Evolutionary conservation across 192 early-diverging fungal species (phyloP).

Genomic region (Gaertneriomyces sp.): DNA sequence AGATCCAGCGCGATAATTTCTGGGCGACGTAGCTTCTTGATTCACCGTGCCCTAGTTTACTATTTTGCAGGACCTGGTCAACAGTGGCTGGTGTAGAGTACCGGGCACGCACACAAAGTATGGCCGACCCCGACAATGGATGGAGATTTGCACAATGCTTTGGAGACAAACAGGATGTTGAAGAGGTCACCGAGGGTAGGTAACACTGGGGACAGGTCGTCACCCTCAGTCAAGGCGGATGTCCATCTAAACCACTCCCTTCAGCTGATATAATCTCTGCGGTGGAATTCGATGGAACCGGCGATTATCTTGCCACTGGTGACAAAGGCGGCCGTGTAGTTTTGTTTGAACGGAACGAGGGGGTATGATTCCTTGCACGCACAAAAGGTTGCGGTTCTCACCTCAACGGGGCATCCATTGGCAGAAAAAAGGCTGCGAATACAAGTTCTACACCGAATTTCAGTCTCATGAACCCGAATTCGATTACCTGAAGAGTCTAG

Average conservation of each 20-base stretch:
- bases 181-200: conserved; percentile 98
- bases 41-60: too few species aligned
- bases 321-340: conserved; percentile 97
- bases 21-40: too few species aligned
- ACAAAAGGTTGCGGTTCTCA: not conserved
- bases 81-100: too few species aligned
- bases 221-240: not conserved
- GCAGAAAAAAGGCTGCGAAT: conserved; percentile 99
- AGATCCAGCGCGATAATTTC: too few species aligned
- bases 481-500: conserved; percentile 97
- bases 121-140: conserved; percentile 42
- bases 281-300: conserved; percentile 96
- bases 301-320: conserved; percentile 95
- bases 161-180: conserved; percentile 97
- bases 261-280: conserved; percentile 98
- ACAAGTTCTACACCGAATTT: conserved; percentile 99
- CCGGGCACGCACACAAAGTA: not conserved
- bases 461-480: conserved; percentile 99
- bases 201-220: conserved; percentile 4
- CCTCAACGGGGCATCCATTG: not conserved
- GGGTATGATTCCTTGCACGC: conserved; percentile 58
- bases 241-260: conserved; percentile 7
- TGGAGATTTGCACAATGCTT: conserved; percentile 96
- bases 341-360: conserved; percentile 96
- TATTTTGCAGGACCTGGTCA: too few species aligned